Conservation (phyloP, 306 rosid genomes). For the Quercus engelmannii region DNA sequence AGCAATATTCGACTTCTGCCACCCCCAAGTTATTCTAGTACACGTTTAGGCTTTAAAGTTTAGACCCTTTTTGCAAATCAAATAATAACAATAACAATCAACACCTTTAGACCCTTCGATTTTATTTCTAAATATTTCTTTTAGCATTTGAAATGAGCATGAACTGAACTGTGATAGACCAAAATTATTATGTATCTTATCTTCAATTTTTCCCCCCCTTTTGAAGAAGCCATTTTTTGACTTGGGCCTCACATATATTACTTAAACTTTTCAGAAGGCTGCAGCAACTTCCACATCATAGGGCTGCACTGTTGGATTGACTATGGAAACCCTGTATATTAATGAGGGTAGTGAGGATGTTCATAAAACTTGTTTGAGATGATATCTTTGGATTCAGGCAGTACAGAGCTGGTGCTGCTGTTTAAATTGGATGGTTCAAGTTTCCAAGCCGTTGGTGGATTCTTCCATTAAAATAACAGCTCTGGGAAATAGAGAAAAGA, state of each 20-base stretch:
- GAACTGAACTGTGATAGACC: neutral
- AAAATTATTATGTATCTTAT: neutral
- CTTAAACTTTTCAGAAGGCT: slow-evolving; percentile 50
- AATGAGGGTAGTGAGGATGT: neutral
- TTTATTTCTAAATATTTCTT: neutral
- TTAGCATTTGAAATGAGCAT: neutral
- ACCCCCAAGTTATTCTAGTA: no score
- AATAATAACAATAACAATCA: no score
- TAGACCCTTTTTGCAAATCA: no score
- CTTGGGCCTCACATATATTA: slow-evolving; percentile 1
- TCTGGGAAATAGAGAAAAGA: neutral
- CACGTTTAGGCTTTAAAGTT: no score
- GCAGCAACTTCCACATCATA: slow-evolving; percentile 42
- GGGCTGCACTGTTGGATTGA: slow-evolving; percentile 1
- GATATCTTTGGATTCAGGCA: neutral
- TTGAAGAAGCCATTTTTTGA: neutral
- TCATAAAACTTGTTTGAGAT: neutral
- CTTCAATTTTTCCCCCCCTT: neutral
- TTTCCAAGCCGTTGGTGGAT: neutral
- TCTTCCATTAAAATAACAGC: slow-evolving; percentile 14
- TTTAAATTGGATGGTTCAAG: slow-evolving; percentile 6
- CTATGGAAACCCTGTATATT: neutral
- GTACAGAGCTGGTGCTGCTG: slow-evolving; percentile 5
- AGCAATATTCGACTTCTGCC: no score
- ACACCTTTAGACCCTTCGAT: no score